phyloP scores from a whole-genome alignment of 441 rosid species.

The Sinapis alba region DNA sequence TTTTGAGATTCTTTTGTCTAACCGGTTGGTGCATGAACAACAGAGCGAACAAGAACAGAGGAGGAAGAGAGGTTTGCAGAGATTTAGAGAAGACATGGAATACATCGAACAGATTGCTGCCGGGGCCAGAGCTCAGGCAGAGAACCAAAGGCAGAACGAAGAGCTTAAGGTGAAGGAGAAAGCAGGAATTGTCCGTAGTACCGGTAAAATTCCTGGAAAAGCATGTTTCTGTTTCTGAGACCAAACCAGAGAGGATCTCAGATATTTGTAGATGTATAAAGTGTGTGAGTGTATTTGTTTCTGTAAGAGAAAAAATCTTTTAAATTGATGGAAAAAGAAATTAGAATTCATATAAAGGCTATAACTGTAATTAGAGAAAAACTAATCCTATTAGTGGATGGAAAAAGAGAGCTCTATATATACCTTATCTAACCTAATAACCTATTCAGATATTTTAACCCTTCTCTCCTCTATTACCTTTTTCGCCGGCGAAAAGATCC shows the following conservation, averaged over 20 bases:
- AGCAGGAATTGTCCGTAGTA: slow-evolving; percentile 52
- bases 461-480: neutral
- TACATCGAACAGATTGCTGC: slow-evolving; percentile 54
- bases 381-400: neutral
- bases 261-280: no score
- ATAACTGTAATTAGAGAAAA: no score
- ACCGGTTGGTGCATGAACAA: slow-evolving; percentile 31
- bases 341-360: neutral
- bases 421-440: neutral
- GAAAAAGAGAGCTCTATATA: neutral
- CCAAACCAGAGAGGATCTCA: slow-evolving; percentile 26
- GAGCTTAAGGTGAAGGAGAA: slow-evolving; percentile 60
- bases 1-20: neutral
- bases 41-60: slow-evolving; percentile 54
- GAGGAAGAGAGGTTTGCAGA: slow-evolving; percentile 53
- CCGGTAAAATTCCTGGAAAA: slow-evolving; percentile 58
- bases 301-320: no score
- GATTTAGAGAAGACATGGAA: slow-evolving; percentile 52
- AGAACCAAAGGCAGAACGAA: slow-evolving; percentile 52
- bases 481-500: no score
- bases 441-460: neutral
- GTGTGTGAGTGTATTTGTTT: no score
- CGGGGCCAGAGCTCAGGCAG: slow-evolving; percentile 73
- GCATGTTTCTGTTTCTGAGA: slow-evolving; percentile 70
- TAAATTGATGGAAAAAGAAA: no score